Conservation (phyloP, 345 rosid genomes). For the Salix exigua region DNA sequence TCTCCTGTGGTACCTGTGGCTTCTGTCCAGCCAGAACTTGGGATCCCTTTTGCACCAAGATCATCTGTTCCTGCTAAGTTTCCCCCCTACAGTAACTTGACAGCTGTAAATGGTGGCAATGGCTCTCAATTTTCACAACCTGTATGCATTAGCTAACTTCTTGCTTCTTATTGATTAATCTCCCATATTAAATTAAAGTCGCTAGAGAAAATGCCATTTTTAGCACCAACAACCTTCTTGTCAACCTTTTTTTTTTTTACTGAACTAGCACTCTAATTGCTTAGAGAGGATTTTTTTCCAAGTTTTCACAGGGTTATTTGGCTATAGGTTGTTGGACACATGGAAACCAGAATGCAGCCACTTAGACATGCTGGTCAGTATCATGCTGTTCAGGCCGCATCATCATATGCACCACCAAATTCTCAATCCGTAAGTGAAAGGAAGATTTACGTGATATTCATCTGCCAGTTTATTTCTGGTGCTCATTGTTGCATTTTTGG, state of each 20-base stretch:
- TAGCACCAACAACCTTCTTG: not conserved
- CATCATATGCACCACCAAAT: constrained; percentile 54
- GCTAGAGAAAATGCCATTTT: not conserved
- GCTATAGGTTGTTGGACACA: constrained; percentile 50
- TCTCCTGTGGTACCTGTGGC: constrained; percentile 45
- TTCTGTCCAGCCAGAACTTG: constrained; percentile 53
- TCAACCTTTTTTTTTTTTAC: not conserved
- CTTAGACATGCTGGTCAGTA: constrained; percentile 59
- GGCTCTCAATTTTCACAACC: constrained; percentile 50
- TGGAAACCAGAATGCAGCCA: constrained; percentile 56
- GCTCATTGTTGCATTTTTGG: not conserved
- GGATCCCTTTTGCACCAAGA: constrained; percentile 48
- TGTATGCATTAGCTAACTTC: constrained; percentile 38
- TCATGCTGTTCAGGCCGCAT: constrained; percentile 59
- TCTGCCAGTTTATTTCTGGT: not conserved
- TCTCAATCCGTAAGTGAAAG: constrained; percentile 53
- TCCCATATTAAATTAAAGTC: not conserved
- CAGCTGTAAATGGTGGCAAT: constrained; percentile 43
- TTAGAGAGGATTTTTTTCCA: not conserved
- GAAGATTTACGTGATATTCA: not conserved
- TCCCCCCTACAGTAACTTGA: constrained; percentile 45
- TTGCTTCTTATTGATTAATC: not conserved
- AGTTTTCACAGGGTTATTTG: constrained; percentile 10
- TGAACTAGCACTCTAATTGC: not conserved
- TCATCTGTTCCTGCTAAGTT: constrained; percentile 51